A percentile compares a stretch with the other conserved stretches of the same genome.
phyloP scores from a whole-genome alignment of 441 rosid species.

The Melastoma candidum region DNA sequence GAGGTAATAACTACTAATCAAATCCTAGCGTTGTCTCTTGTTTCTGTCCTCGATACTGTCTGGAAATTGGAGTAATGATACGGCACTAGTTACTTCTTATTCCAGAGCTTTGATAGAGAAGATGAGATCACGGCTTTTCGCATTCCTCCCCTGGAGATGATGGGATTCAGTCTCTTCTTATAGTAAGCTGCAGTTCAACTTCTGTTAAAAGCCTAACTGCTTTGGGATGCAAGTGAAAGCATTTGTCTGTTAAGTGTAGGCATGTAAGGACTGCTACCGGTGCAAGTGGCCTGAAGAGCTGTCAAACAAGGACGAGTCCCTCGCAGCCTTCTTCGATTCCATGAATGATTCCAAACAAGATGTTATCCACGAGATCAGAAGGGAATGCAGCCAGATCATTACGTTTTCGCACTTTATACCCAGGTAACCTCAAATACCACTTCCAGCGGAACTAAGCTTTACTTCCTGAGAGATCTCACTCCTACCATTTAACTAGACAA shows the following conservation, averaged over 20 bases:
- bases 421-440: conserved; percentile 24
- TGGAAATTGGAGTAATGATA: too few relatives aligned
- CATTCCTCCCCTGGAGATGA: conserved; percentile 55
- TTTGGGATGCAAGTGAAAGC: too few relatives aligned
- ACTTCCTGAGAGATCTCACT: neutral
- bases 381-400: conserved; percentile 35
- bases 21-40: neutral
- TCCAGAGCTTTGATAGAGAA: conserved; percentile 59
- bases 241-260: conserved; percentile 20
- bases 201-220: conserved; percentile 2
- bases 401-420: conserved; percentile 69
- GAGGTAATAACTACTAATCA: conserved; percentile 29
- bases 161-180: conserved; percentile 45
- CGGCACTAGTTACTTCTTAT: conserved; percentile 7
- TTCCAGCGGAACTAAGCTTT: neutral
- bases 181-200: conserved; percentile 24
- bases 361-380: conserved; percentile 26
- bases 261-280: conserved; percentile 56
- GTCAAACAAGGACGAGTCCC: conserved; percentile 38
- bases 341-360: conserved; percentile 37
- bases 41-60: neutral
- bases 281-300: conserved; percentile 59
- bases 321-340: conserved; percentile 46
- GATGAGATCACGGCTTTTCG: conserved; percentile 33
- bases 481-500: conserved; percentile 28